phyloP scores from a whole-genome alignment of 2,329 filamentous ascomycete genomes.

The Xylariaceae sp. region DNA sequence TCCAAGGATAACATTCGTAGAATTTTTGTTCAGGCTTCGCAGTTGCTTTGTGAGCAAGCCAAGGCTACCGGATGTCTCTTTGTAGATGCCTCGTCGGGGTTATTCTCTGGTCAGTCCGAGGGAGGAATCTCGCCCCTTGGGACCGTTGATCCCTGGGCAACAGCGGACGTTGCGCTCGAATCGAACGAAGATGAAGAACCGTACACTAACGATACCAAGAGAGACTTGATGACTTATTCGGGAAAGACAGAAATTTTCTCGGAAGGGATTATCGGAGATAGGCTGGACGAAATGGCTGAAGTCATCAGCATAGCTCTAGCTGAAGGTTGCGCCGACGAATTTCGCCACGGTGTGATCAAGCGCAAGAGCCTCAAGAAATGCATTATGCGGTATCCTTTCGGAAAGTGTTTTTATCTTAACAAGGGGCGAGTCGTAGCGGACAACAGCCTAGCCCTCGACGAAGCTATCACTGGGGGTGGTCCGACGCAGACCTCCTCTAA shows the following conservation, averaged over 20 bases:
- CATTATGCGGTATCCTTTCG: conserved; percentile 32
- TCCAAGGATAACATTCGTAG: conserved; percentile 23
- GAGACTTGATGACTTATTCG: neutral
- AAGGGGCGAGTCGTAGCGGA: conserved; percentile 26
- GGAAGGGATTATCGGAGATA: conserved; percentile 8
- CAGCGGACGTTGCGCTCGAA: conserved; percentile 20
- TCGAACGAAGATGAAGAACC: conserved; percentile 25
- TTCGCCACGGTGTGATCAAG: conserved; percentile 22
- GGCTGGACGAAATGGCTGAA: conserved; percentile 26
- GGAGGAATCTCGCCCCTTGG: conserved; percentile 6
- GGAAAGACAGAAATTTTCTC: neutral
- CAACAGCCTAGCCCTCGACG: neutral
- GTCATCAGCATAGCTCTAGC: conserved; percentile 16
- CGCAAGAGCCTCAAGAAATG: conserved; percentile 28
- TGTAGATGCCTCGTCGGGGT: conserved; percentile 22
- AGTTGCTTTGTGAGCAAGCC: conserved; percentile 30
- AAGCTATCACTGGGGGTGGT: conserved; percentile 24
- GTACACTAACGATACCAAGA: neutral
- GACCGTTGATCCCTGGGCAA: conserved; percentile 4
- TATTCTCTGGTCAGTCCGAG: conserved; percentile 22
- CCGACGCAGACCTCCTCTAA: conserved; percentile 1
- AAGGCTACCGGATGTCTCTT: conserved; percentile 30
- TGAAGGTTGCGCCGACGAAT: conserved; percentile 3
- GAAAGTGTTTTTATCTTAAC: conserved; percentile 33
- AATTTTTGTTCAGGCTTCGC: conserved; percentile 31